phyloP scores from a whole-genome alignment of 495 filamentous ascomycete species.

The Penicillium waksmanii region DNA sequence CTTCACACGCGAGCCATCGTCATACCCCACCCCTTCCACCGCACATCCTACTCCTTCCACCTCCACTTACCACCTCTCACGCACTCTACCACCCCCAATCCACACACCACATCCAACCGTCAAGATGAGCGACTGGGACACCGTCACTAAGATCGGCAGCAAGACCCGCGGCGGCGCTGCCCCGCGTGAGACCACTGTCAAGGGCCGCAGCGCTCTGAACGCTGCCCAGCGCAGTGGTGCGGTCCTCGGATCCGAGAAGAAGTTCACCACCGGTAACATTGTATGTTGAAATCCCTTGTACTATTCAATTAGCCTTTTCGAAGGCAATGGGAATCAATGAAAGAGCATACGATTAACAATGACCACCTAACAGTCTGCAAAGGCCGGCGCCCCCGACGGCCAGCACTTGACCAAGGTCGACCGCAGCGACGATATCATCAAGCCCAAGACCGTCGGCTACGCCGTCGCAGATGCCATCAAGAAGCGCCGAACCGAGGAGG shows the following conservation, averaged over 20 bases:
- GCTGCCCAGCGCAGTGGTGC: slow-evolving; percentile 81
- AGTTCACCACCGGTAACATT: slow-evolving; percentile 72
- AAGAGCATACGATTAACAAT: neutral
- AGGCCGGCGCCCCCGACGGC: slow-evolving; percentile 70
- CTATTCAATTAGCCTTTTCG: neutral
- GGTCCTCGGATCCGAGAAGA: slow-evolving; percentile 90
- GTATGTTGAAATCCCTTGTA: slow-evolving; percentile 57
- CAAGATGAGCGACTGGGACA: slow-evolving; percentile 76
- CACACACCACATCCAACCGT: slow-evolving; percentile 13
- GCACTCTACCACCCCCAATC: slow-evolving; percentile 4
- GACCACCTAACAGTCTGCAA: slow-evolving; percentile 50
- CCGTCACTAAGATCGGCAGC: slow-evolving; percentile 90
- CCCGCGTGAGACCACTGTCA: slow-evolving; percentile 81
- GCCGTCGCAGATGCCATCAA: slow-evolving; percentile 83
- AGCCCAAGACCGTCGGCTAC: slow-evolving; percentile 84
- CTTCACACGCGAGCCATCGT: slow-evolving; percentile 33
- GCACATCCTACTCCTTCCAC: slow-evolving; percentile 16
- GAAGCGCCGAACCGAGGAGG: slow-evolving; percentile 70
- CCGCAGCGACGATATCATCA: slow-evolving; percentile 95
- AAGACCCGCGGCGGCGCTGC: slow-evolving; percentile 66
- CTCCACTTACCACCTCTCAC: slow-evolving; percentile 9
- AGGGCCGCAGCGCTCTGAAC: slow-evolving; percentile 85
- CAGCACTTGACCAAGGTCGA: slow-evolving; percentile 98
- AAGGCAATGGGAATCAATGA: neutral
- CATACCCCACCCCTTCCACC: slow-evolving; percentile 17